phyloP scores from a whole-genome alignment of 441 rosid genomes.

The Aquilaria agallochum region DNA sequence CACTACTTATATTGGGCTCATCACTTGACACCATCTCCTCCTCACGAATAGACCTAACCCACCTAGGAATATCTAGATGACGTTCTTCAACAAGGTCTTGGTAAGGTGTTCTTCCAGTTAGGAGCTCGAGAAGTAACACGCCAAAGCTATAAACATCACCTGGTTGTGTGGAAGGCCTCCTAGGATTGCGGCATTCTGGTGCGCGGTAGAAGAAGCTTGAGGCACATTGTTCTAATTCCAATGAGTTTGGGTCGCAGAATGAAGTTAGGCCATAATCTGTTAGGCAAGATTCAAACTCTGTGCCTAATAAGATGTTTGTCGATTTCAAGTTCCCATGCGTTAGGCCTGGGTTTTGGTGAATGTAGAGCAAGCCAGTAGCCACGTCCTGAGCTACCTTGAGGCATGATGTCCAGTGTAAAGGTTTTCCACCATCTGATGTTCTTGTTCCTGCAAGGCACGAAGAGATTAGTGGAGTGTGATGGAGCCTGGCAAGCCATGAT shows the following conservation, averaged over 20 bases:
- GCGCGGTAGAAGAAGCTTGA: constrained; percentile 67
- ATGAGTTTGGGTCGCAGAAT: constrained; percentile 59
- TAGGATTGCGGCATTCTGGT: constrained; percentile 60
- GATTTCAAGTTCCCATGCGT: constrained; percentile 90
- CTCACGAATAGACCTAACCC: constrained; percentile 82
- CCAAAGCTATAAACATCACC: constrained; percentile 95
- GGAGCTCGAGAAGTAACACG: constrained; percentile 76
- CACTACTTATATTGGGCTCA: constrained; percentile 70
- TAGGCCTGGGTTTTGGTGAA: constrained; percentile 82
- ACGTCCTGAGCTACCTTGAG: constrained; percentile 90
- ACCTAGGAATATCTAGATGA: constrained; percentile 73
- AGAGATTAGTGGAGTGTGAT: background rate
- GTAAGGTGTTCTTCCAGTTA: constrained; percentile 85
- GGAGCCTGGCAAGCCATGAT: too few relatives aligned
- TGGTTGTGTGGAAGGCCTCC: constrained; percentile 61
- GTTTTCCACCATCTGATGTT: constrained; percentile 78
- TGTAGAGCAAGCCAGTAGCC: constrained; percentile 71
- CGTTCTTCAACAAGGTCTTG: constrained; percentile 88
- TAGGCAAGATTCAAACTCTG: constrained; percentile 89
- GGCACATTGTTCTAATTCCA: constrained; percentile 56
- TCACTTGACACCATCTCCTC: constrained; percentile 85
- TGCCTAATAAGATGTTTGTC: constrained; percentile 70
- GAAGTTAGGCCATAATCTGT: constrained; percentile 69
- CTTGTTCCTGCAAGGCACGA: constrained; percentile 57
- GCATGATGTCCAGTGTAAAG: constrained; percentile 97